Percentiles rank a stretch among this genome's conserved stretches.
phyloP scores from a whole-genome alignment of 140 eudicot species.

The Oenanthe javanica region DNA sequence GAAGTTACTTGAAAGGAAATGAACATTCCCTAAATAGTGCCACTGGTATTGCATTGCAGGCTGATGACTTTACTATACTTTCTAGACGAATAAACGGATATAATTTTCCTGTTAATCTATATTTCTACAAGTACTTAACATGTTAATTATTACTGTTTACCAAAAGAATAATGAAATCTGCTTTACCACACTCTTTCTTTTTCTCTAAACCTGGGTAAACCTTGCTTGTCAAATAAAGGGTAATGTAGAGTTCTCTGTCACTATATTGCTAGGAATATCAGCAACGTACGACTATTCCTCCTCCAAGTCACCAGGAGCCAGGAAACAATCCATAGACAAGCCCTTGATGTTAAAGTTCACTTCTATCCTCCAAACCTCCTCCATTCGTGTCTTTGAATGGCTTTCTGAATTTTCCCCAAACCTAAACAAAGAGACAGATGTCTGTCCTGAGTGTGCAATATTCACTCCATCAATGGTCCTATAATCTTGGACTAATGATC shows the following conservation, averaged over 20 bases:
- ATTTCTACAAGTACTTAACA: background rate
- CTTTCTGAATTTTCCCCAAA: constrained; percentile 82
- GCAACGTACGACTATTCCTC: background rate
- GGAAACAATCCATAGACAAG: constrained; percentile 51
- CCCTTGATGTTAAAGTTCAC: constrained; percentile 78
- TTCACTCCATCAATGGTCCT: constrained; percentile 77
- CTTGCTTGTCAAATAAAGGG: background rate
- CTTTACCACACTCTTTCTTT: background rate
- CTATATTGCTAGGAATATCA: background rate
- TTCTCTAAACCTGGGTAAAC: background rate
- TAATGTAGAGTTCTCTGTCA: background rate
- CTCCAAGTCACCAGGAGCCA: constrained; percentile 57
- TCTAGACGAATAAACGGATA: background rate
- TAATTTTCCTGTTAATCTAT: background rate
- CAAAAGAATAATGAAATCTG: background rate
- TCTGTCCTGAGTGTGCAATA: constrained; percentile 77
- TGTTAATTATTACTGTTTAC: background rate
- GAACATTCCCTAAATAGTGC: no score
- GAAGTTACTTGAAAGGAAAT: no score
- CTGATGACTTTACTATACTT: background rate
- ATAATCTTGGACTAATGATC: constrained; percentile 57
- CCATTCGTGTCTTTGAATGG: constrained; percentile 47
- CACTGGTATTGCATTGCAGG: no score
- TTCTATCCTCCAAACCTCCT: constrained; percentile 80
- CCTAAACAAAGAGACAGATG: constrained; percentile 60